Percentiles rank a stretch among this genome's conserved stretches.
Conservation (phyloP, 257 asterid genomes). For the Osmanthus fragrans region DNA sequence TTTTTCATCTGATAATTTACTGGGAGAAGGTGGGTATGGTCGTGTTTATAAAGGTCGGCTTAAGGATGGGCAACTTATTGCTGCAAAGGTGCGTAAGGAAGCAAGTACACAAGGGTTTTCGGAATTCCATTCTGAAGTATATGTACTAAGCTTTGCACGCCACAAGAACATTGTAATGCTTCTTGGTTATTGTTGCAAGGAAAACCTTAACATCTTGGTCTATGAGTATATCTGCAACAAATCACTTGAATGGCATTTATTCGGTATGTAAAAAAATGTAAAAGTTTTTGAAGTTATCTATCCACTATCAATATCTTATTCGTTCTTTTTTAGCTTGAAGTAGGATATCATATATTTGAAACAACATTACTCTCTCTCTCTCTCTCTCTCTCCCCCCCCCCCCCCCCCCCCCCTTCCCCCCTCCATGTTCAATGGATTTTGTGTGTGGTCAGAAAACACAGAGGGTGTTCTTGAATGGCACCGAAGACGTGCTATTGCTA, state of each 20-base stretch:
- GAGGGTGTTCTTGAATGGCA: slow-evolving; percentile 65
- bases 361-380: slow-evolving; percentile 3
- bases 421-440: background rate
- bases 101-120: slow-evolving; percentile 69
- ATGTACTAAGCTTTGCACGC: slow-evolving; percentile 69
- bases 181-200: slow-evolving; percentile 83
- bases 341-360: background rate
- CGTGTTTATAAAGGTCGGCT: slow-evolving; percentile 70
- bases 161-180: slow-evolving; percentile 88
- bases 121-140: slow-evolving; percentile 69
- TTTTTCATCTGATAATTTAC: slow-evolving; percentile 59
- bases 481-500: slow-evolving; percentile 65
- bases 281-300: background rate
- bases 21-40: slow-evolving; percentile 94
- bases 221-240: slow-evolving; percentile 78
- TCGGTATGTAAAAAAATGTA: slow-evolving; percentile 41
- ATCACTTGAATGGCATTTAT: slow-evolving; percentile 82
- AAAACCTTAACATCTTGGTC: slow-evolving; percentile 66
- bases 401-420: too few species aligned
- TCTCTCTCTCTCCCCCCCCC: background rate
- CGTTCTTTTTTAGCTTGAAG: background rate
- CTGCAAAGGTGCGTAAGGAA: slow-evolving; percentile 85
- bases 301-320: background rate
- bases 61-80: slow-evolving; percentile 71
- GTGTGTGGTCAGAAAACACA: slow-evolving; percentile 42